A percentile compares a stretch with the other conserved stretches of the same genome.
These are phyloP conservation scores for Ambrosiella xylebori DNA, from an alignment of 2,329 filamentous ascomycete genomes.

Conservation along the genomic window DNA sequence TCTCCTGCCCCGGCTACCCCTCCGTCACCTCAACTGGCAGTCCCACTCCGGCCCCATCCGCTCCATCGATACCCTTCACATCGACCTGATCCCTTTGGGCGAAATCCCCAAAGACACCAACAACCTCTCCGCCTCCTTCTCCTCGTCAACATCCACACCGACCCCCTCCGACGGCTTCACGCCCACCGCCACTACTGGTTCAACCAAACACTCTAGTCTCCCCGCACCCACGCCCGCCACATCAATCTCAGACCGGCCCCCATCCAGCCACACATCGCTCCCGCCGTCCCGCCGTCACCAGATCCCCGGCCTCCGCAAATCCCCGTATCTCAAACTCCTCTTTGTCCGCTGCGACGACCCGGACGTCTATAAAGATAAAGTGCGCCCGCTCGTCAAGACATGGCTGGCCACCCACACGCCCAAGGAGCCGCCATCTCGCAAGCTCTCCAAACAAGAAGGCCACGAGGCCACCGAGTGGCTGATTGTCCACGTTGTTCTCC, in stretches of 20 bases:
- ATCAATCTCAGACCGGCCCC: conserved; percentile 16
- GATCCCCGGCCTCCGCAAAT: conserved; percentile 81
- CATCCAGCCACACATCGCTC: conserved; percentile 12
- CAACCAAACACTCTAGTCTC: conserved; percentile 24
- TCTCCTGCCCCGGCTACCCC: conserved; percentile 60
- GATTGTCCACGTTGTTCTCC: conserved; percentile 79
- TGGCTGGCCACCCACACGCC: conserved; percentile 70
- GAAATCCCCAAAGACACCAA: conserved; percentile 20
- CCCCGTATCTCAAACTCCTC: conserved; percentile 83
- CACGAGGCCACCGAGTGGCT: conserved; percentile 96
- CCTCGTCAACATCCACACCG: conserved; percentile 13
- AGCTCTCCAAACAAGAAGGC: conserved; percentile 57
- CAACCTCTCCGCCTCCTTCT: neutral
- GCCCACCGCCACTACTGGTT: conserved; percentile 32
- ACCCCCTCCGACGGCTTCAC: conserved; percentile 42
- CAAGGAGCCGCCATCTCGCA: conserved; percentile 20
- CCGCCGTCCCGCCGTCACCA: conserved; percentile 62
- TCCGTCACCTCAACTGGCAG: conserved; percentile 93
- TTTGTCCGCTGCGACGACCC: conserved; percentile 89
- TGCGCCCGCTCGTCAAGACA: conserved; percentile 64
- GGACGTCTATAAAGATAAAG: conserved; percentile 72
- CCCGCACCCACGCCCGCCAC: conserved; percentile 20
- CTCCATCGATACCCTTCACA: conserved; percentile 82
- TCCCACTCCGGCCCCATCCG: conserved; percentile 79
- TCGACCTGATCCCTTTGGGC: conserved; percentile 60